phyloP scores from a whole-genome alignment of 345 rosid species.

The Gossypium bickii region DNA sequence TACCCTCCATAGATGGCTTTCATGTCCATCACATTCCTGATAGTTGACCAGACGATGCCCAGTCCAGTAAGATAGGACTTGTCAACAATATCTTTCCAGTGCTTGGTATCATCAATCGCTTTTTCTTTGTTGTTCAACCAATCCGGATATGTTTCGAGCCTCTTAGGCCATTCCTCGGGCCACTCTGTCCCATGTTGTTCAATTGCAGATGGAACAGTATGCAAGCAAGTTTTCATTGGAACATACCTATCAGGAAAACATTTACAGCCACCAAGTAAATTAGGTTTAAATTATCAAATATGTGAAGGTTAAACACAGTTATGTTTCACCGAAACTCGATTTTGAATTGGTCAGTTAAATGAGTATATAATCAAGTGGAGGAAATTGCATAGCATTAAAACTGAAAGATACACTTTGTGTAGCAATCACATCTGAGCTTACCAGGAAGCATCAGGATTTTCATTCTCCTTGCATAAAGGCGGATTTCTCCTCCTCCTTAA shows the following conservation, averaged over 20 bases:
- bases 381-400: background rate
- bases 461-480: constrained; percentile 79
- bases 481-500: constrained; percentile 78
- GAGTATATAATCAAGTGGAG: background rate
- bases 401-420: constrained; percentile 7
- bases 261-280: constrained; percentile 6
- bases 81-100: constrained; percentile 73
- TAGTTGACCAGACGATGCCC: constrained; percentile 80
- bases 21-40: constrained; percentile 93
- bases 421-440: constrained; percentile 30
- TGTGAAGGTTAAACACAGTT: background rate
- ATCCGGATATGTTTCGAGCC: constrained; percentile 91
- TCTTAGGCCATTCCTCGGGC: constrained; percentile 98
- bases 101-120: constrained; percentile 50
- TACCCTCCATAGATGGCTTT: constrained; percentile 96
- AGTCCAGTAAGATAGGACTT: constrained; percentile 81
- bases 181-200: constrained; percentile 93
- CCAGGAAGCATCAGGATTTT: constrained; percentile 96
- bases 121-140: constrained; percentile 76
- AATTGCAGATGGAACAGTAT: constrained; percentile 69
- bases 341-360: background rate
- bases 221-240: constrained; percentile 71
- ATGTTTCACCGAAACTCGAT: background rate
- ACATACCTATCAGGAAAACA: constrained; percentile 56
- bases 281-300: background rate